Evolutionary conservation across 2,329 filamentous ascomycete species (phyloP).

Genomic region (Talaromyces pinophilus): DNA sequence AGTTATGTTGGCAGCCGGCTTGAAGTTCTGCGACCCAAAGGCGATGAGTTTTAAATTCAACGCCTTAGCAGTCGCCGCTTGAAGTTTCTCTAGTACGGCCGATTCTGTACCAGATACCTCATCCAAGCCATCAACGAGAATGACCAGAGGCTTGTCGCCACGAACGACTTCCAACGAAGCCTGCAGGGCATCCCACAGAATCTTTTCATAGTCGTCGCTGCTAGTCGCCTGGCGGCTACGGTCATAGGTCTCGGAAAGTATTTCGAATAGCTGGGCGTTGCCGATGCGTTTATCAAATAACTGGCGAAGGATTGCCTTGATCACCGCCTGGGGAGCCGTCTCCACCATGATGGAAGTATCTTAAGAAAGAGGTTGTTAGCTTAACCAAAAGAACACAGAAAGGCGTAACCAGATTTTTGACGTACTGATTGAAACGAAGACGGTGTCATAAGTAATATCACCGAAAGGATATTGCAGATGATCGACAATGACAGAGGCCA

Average conservation of each 20-base stretch:
- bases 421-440: slow-evolving; percentile 43
- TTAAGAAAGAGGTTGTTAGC: neutral
- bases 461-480: slow-evolving; percentile 41
- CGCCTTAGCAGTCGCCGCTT: slow-evolving; percentile 27
- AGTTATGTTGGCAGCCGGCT: slow-evolving; percentile 20
- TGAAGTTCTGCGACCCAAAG: slow-evolving; percentile 31
- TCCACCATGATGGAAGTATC: slow-evolving; percentile 36
- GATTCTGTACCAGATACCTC: slow-evolving; percentile 37
- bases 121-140: slow-evolving; percentile 44
- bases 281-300: slow-evolving; percentile 43
- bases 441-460: slow-evolving; percentile 36
- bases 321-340: slow-evolving; percentile 35
- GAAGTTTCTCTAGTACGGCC: slow-evolving; percentile 33
- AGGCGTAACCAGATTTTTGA: neutral
- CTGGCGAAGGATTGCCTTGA: slow-evolving; percentile 40
- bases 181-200: slow-evolving; percentile 40
- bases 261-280: slow-evolving; percentile 41
- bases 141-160: slow-evolving; percentile 38
- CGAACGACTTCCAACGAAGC: slow-evolving; percentile 31
- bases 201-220: slow-evolving; percentile 36
- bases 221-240: slow-evolving; percentile 29
- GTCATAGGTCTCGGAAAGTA: slow-evolving; percentile 36
- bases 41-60: slow-evolving; percentile 35
- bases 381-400: too few species aligned
- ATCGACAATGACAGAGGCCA: slow-evolving; percentile 44